Evolutionary conservation across 2,329 filamentous ascomycete genomes (phyloP).

Genomic region (Cytospora leucostoma): DNA sequence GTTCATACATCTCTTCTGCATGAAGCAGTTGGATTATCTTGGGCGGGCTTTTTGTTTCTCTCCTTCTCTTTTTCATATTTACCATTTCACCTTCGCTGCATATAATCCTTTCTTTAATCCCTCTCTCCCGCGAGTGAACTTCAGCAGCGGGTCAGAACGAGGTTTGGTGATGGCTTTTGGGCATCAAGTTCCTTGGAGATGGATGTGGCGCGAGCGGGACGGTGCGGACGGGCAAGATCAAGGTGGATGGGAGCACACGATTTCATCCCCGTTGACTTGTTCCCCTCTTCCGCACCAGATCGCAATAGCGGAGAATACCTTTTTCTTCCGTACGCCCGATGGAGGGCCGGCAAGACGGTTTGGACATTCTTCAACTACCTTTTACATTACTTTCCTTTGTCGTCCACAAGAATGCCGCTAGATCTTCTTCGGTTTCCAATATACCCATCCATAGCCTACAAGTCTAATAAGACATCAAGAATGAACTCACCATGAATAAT

Average conservation of each 20-base stretch:
- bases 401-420: slow-evolving; percentile 7
- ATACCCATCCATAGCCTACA: slow-evolving; percentile 20
- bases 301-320: slow-evolving; percentile 17
- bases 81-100: slow-evolving; percentile 18
- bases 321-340: not conserved
- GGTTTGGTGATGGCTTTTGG: not conserved
- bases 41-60: not conserved
- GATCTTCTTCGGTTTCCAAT: slow-evolving; percentile 8
- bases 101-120: not conserved
- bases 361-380: not conserved
- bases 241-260: not conserved
- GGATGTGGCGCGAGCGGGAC: not conserved
- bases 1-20: slow-evolving; percentile 1
- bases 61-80: not conserved
- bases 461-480: slow-evolving; percentile 19
- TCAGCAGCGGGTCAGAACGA: not conserved
- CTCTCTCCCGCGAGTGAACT: not conserved
- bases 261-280: not conserved
- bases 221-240: not conserved
- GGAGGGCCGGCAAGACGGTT: not conserved
- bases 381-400: slow-evolving; percentile 1
- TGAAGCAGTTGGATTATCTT: not conserved
- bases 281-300: slow-evolving; percentile 13
- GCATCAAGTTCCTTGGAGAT: not conserved
- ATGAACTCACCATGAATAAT: not conserved